phyloP scores from a whole-genome alignment of 1,284 basidiomycete genomes.

The Grifola frondosa region DNA sequence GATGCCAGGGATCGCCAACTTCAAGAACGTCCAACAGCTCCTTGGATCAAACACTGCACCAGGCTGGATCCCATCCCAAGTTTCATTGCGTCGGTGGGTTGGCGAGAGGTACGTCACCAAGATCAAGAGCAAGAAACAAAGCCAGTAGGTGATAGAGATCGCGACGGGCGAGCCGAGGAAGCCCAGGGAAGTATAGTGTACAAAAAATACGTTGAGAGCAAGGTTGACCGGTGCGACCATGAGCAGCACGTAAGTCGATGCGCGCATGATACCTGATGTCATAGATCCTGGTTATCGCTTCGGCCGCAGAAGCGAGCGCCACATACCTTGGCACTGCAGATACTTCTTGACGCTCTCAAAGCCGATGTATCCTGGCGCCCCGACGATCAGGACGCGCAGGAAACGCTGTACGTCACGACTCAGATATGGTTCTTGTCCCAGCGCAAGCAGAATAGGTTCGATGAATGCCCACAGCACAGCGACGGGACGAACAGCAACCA shows the following conservation, averaged over 20 bases:
- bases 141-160: constrained; percentile 68
- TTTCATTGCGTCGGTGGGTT: constrained; percentile 52
- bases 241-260: constrained; percentile 63
- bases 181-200: constrained; percentile 61
- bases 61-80: constrained; percentile 62
- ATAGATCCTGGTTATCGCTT: no score
- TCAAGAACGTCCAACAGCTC: constrained; percentile 56
- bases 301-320: no score
- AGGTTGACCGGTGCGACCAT: constrained; percentile 65
- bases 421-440: constrained; percentile 61
- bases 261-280: constrained; percentile 64
- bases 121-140: constrained; percentile 57
- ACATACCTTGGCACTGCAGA: constrained; percentile 72
- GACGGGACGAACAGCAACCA: constrained; percentile 62
- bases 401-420: constrained; percentile 61
- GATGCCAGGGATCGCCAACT: constrained; percentile 70
- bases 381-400: constrained; percentile 60
- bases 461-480: constrained; percentile 59
- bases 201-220: constrained; percentile 53
- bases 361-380: constrained; percentile 70
- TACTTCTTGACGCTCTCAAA: constrained; percentile 80
- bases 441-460: constrained; percentile 55
- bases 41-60: constrained; percentile 44
- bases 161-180: constrained; percentile 66
- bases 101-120: constrained; percentile 49